Base-by-base conservation (phyloP, 1,284 basidiomycete genomes). In the Xerocomus nothofagi region DNA sequence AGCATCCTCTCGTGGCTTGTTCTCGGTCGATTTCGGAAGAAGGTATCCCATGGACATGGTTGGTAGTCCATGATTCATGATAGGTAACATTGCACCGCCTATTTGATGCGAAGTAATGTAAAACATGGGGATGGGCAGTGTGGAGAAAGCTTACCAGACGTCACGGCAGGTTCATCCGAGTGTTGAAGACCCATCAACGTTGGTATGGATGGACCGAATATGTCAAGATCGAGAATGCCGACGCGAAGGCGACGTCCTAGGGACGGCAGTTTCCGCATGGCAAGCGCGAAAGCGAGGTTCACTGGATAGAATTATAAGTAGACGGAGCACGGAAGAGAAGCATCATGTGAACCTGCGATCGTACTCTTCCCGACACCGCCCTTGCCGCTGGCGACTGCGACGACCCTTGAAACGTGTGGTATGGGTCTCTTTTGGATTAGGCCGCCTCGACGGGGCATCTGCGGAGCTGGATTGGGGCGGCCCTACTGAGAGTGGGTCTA, bases 281-380 rank as follows among this genome's bases (percentile, higher is more conserved):
- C 81, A 15, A 93, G 79, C 0, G 87, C 79, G 43, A 89, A 81
- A 0, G 93, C 93, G 7, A 97, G 78, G 61, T 96, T 97, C 17
- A 88, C 91, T 91, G 63, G 29, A 20, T 54, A 23, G 18, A 36
- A 41, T 26, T 40, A 26, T 48, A 23, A 41, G 23, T 9, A 33
- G 21, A n/a, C 34, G 29, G 7, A 18, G 44, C 32, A 23, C 8
- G 39, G 39, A 30, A 46, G 39, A 31, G 23, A 38, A 32, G 34
- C 48, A 49, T 30, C 12, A 41, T 29, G 67, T 74, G 39, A 53
- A 92, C 92, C 89, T 42, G 95, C 90, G 30, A 98, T 77, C 0
- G 95, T 98, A 57, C 91, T 95, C 73, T 99, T 99, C 7, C 96
- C 96, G 1, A 98, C 96, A 2, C 96, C 96, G 30, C 96, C 97